Base-by-base conservation (phyloP, 75 land plant species). In the Pinus tabuliformis region DNA sequence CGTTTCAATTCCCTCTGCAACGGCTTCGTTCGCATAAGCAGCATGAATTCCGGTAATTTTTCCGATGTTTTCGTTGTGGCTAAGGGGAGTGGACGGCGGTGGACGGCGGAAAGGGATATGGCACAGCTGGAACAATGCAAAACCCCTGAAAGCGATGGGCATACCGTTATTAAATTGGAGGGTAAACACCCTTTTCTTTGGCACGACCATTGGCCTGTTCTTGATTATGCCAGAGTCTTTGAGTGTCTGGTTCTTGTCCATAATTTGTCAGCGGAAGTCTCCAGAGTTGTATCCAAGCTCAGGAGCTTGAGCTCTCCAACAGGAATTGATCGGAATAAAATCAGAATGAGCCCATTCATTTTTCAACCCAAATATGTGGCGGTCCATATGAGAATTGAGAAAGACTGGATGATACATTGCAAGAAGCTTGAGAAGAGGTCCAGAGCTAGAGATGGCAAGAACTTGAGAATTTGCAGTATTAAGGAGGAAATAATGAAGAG, bases 321-420 rank as follows among this genome's bases (percentile, higher is more conserved):
- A 1, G 15, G 18, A 58, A 18, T 14, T 58, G 59, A 14, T 18
- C 18, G 1, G 1, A 58, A 58, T 58, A 33, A 33, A 33, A 33
- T 33, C 33, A 14, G 59, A 14, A 18, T 1, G 18, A 15, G 14
- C 2, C 3, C 59, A 14, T 18, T 14, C 2, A 58, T 15, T 0
- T 14, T 15, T 18, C 33, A 33, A 33, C 33, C 33, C 33, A 33
- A 33, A 33, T 33, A 33, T 33, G 33, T 33, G 33, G 33, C 33
- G 33, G 33, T 33, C 1, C 33, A 33, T 33, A 33, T 33, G 33
- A 33, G 33, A 33, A 33, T 33, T 12, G 98, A 95, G 78, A 89
- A 84, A 62, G 98, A 95, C 49, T 95, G 98, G 98, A 91, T 86
- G 92, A 89, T 95, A 17, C 98, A 95, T 54, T 95, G 96, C 58